phyloP scores from a whole-genome alignment of 83 land plant genomes.

The Picea abies region DNA sequence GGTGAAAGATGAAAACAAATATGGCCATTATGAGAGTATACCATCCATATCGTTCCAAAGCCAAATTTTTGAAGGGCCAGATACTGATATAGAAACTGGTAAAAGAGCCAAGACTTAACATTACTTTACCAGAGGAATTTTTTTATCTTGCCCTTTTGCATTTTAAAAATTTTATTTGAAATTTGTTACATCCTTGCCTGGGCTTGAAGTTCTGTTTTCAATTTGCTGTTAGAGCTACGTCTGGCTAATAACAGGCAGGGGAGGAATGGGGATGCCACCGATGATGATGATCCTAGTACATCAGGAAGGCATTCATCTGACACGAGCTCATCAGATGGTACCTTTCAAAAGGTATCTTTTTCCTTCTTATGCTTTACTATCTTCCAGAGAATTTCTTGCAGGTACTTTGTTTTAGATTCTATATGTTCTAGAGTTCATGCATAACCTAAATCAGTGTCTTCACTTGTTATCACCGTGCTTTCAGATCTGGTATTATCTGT shows the following conservation, averaged over 20 bases:
- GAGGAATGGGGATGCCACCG: slow-evolving; percentile 58
- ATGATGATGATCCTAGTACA: slow-evolving; percentile 84
- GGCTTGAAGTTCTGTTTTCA: not conserved
- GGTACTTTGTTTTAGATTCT: not conserved
- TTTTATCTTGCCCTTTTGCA: slow-evolving; percentile 5
- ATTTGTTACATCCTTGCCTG: not conserved
- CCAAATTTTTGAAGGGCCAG: slow-evolving; percentile 94
- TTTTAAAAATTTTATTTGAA: not conserved
- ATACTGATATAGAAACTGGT: slow-evolving; percentile 98
- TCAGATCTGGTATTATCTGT: not conserved
- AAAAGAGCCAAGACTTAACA: not conserved
- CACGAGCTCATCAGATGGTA: slow-evolving; percentile 19
- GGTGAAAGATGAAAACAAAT: slow-evolving; percentile 92
- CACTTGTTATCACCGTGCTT: not conserved
- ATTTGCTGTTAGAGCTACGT: slow-evolving; percentile 57
- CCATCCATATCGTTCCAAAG: slow-evolving; percentile 57
- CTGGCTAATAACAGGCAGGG: slow-evolving; percentile 63
- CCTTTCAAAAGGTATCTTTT: slow-evolving; percentile 5
- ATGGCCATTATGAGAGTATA: slow-evolving; percentile 85
- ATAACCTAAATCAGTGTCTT: not conserved
- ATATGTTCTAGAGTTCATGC: too few relatives aligned
- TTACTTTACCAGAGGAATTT: not conserved
- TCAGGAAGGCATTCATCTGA: slow-evolving; percentile 70
- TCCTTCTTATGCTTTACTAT: not conserved
- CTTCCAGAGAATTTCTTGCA: not conserved